Percentiles rank a stretch among this genome's conserved stretches.
These are phyloP conservation scores for Curvularia sp. DNA, from an alignment of 2,329 filamentous ascomycete genomes.

Conservation along the genomic window DNA sequence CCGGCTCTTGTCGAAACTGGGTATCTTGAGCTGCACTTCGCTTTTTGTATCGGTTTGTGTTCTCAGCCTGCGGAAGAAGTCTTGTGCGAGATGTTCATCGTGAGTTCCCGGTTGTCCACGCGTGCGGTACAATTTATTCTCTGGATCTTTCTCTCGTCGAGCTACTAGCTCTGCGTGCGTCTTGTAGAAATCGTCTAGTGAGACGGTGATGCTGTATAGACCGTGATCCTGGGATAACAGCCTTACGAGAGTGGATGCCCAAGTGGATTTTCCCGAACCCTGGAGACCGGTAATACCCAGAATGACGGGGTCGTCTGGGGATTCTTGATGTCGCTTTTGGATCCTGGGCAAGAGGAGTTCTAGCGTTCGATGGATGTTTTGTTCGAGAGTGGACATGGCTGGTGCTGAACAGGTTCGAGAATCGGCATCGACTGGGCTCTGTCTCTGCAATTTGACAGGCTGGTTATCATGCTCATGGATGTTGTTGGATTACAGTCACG, in stretches of 20 bases:
- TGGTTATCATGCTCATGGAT: neutral
- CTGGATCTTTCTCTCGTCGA: slow-evolving; percentile 69
- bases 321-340: slow-evolving; percentile 23
- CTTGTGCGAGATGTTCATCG: slow-evolving; percentile 70
- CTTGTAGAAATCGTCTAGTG: slow-evolving; percentile 86
- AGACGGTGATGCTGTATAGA: slow-evolving; percentile 44
- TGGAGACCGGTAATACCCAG: slow-evolving; percentile 91
- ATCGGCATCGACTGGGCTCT: neutral
- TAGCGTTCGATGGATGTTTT: slow-evolving; percentile 41
- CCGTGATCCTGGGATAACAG: slow-evolving; percentile 34
- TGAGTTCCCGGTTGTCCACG: slow-evolving; percentile 86
- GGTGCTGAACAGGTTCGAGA: neutral
- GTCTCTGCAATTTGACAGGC: neutral
- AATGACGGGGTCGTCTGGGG: slow-evolving; percentile 72
- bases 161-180: slow-evolving; percentile 71
- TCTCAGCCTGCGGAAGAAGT: slow-evolving; percentile 68
- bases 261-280: slow-evolving; percentile 89
- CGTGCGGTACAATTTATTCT: slow-evolving; percentile 79
- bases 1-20: slow-evolving; percentile 83
- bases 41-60: slow-evolving; percentile 51
- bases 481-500: neutral
- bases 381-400: slow-evolving; percentile 37
- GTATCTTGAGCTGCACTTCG: slow-evolving; percentile 64
- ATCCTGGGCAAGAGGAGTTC: slow-evolving; percentile 42
- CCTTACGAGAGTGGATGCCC: slow-evolving; percentile 61